These are phyloP conservation scores for Raffaelea albimanens DNA, from an alignment of 2,329 filamentous ascomycete genomes.

Conservation along the genomic window DNA sequence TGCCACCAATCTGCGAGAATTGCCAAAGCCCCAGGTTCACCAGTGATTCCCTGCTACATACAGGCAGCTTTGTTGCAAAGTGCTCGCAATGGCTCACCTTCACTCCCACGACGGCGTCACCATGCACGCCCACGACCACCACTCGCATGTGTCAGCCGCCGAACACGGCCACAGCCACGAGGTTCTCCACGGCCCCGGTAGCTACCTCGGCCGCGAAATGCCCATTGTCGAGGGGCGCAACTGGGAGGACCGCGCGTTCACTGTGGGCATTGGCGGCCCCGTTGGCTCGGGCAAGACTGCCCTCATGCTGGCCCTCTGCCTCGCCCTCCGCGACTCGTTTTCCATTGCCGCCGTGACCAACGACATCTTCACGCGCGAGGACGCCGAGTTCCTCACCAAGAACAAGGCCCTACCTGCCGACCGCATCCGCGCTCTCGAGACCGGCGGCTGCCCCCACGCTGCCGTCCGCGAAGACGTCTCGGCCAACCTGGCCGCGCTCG, in stretches of 20 bases:
- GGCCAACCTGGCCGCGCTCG: conserved; percentile 84
- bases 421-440: conserved; percentile 93
- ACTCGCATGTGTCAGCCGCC: conserved; percentile 37
- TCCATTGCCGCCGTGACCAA: conserved; percentile 94
- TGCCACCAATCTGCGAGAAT: too few species aligned
- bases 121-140: conserved; percentile 40
- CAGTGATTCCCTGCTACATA: too few species aligned
- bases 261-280: conserved; percentile 93
- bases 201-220: conserved; percentile 84
- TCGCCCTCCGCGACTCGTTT: conserved; percentile 68
- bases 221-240: conserved; percentile 81
- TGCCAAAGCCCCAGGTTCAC: too few species aligned
- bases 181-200: conserved; percentile 87
- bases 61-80: too few species aligned
- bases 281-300: conserved; percentile 97
- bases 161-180: conserved; percentile 95
- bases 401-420: conserved; percentile 72
- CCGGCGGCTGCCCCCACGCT: conserved; percentile 92
- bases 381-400: conserved; percentile 91
- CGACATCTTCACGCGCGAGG: conserved; percentile 97
- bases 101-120: conserved; percentile 42
- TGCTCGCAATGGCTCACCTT: conserved; percentile 11
- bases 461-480: conserved; percentile 96
- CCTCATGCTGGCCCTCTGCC: conserved; percentile 88
- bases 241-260: conserved; percentile 86